Evolutionary conservation across 371 early-diverging fungal genomes (phyloP).

Genomic region (Mucor indicus): DNA sequence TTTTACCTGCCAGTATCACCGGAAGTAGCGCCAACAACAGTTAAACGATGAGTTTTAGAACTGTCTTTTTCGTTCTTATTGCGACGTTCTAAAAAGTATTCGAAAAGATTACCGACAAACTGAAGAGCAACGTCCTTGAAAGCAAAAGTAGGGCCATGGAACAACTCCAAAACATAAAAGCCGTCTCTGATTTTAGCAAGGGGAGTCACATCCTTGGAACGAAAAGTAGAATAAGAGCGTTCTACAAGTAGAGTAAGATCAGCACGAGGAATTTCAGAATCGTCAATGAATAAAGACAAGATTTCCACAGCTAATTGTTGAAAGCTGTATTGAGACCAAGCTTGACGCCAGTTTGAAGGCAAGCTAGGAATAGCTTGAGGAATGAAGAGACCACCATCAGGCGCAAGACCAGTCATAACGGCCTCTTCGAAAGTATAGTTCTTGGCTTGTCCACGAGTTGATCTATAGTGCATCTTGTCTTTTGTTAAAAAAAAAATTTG

Average conservation of each 20-base stretch:
- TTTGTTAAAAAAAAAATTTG: slow-evolving; percentile 7
- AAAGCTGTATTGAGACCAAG: slow-evolving; percentile 76
- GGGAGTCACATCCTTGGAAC: slow-evolving; percentile 76
- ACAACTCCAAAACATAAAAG: slow-evolving; percentile 85
- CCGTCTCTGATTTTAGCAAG: slow-evolving; percentile 67
- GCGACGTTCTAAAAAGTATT: slow-evolving; percentile 88
- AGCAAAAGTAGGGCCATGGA: slow-evolving; percentile 97
- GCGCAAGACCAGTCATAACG: slow-evolving; percentile 88
- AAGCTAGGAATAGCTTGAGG: slow-evolving; percentile 81
- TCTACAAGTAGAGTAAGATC: slow-evolving; percentile 70
- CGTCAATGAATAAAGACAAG: slow-evolving; percentile 79
- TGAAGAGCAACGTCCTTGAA: slow-evolving; percentile 98
- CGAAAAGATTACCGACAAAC: slow-evolving; percentile 95
- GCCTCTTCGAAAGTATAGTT: slow-evolving; percentile 87
- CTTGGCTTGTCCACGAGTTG: slow-evolving; percentile 78
- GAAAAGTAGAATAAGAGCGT: slow-evolving; percentile 80
- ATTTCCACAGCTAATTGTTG: slow-evolving; percentile 81
- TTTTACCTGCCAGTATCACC: slow-evolving; percentile 92
- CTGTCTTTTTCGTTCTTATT: slow-evolving; percentile 51
- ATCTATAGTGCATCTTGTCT: slow-evolving; percentile 74
- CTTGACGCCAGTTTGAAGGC: slow-evolving; percentile 56
- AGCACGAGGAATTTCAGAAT: slow-evolving; percentile 70
- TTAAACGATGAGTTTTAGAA: slow-evolving; percentile 64
- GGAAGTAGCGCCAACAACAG: slow-evolving; percentile 95
- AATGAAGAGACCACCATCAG: slow-evolving; percentile 95